Conservation (phyloP, 192 early-diverging fungal species). For the Neocallimastix lanati region DNA sequence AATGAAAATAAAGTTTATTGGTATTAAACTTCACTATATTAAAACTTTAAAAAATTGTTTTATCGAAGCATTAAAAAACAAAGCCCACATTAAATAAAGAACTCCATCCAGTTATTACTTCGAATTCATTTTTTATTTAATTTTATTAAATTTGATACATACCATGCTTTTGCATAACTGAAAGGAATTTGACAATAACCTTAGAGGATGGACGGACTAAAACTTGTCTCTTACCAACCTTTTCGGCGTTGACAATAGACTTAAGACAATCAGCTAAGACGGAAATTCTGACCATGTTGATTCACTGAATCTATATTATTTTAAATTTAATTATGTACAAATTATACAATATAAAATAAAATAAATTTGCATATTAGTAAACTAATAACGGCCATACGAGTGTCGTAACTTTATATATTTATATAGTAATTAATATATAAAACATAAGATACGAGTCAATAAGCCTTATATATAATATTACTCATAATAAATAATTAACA, state of each 20-base stretch:
- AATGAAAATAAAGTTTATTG: slow-evolving; percentile 1
- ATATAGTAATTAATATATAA: too few relatives aligned
- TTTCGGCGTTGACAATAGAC: slow-evolving; percentile 98
- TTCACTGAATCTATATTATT: not conserved
- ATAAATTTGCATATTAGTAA: too few relatives aligned
- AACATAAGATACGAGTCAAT: not conserved
- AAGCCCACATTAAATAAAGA: slow-evolving; percentile 20
- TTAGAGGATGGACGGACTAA: slow-evolving; percentile 91
- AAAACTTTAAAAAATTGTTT: slow-evolving; percentile 21
- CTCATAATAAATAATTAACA: too few relatives aligned
- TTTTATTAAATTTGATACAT: slow-evolving; percentile 10
- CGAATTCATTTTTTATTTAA: slow-evolving; percentile 10
- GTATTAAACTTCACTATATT: slow-evolving; percentile 4
- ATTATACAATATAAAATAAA: too few relatives aligned
- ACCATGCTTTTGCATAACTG: slow-evolving; percentile 98
- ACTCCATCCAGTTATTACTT: slow-evolving; percentile 57
- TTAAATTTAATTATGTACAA: too few relatives aligned
- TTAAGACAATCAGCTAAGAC: slow-evolving; percentile 87
- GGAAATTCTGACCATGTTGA: slow-evolving; percentile 90
- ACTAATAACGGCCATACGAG: not conserved
- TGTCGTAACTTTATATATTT: not conserved
- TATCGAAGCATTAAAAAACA: slow-evolving; percentile 62
- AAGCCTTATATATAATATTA: too few relatives aligned
- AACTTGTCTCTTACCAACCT: slow-evolving; percentile 94
- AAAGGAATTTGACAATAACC: slow-evolving; percentile 96